Evolutionary conservation across 2,329 filamentous ascomycete genomes (phyloP), one percentile per base, ranked within the genome.

Genomic region (Pyricularia sp.): DNA sequence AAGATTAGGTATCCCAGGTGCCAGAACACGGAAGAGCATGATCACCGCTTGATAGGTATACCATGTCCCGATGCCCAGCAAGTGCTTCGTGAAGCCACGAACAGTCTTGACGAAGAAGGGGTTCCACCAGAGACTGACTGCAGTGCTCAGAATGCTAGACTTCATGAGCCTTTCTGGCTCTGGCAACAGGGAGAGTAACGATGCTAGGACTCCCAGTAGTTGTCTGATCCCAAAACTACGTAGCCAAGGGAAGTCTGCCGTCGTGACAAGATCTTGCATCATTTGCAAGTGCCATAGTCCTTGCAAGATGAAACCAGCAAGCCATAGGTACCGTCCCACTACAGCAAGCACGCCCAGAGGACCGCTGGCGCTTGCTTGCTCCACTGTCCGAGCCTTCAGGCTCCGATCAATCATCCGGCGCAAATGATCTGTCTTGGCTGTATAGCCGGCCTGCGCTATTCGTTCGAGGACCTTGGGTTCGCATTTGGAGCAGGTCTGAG

Each of bases 401-500:
- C 83, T 89, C 72, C 86, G 87, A 64, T 92, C 88, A 80, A 96
- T 88, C 82, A 92, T 88, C 71, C 90, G 86, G 67, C 90, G 85
- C 36, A 96, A 78, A 71, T 93, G 86, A 73, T 96, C 92, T n/a
- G 92, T 90, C 78, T 92, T 92, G 31, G 93, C 93, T 36, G 89
- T 90, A 76, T 97, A 97, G 10, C 87, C 90, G 0, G 92, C 88
- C 72, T 88, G 83, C 26, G 86, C 84, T 68, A 97, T 88, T 70
- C 88, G 86, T 50, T 85, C 81, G 71, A 90, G 86, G 26, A 94
- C 94, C 70, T 83, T 87, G 6, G 89, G 90, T 71, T 92, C 90
- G 78, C 95, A 99, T 64, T 87, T 83, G 71, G 85, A 85, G 80
- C 95, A 99, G 70, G 97, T 90, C 75, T 95, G 93, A 0, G 95